phyloP scores from a whole-genome alignment of 106 monocot genomes.

The Amphibolis antarctica region DNA sequence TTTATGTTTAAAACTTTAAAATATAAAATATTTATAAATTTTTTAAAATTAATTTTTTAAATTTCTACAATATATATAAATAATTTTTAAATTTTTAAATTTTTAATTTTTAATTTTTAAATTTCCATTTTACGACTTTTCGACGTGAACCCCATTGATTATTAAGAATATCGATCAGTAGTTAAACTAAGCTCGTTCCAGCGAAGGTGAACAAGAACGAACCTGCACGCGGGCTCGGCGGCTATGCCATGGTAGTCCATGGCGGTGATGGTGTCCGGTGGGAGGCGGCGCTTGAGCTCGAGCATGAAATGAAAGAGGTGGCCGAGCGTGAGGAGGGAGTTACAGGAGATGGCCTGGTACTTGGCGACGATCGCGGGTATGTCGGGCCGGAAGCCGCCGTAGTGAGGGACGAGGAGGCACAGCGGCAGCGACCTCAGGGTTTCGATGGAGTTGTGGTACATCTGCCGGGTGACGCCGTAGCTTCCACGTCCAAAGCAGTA shows the following conservation, averaged over 20 bases:
- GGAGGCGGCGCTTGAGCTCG: slow-evolving; percentile 43
- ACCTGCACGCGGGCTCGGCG: slow-evolving; percentile 40
- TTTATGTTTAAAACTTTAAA: no score
- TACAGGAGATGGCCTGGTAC: slow-evolving; percentile 44
- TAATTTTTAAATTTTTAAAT: no score
- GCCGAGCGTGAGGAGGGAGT: slow-evolving; percentile 35
- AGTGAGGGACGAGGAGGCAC: slow-evolving; percentile 41
- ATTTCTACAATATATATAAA: no score
- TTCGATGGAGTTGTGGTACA: slow-evolving; percentile 48
- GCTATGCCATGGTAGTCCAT: slow-evolving; percentile 49
- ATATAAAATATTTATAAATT: no score
- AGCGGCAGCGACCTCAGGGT: slow-evolving; percentile 48
- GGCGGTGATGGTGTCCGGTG: slow-evolving; percentile 18
- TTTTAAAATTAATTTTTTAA: no score
- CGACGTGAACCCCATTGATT: no score
- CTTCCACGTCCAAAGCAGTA: slow-evolving; percentile 54
- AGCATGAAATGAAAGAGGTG: slow-evolving; percentile 66
- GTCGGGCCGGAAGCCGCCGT: slow-evolving; percentile 17
- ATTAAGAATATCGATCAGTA: no score
- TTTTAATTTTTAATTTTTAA: no score
- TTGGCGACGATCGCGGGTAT: slow-evolving; percentile 34
- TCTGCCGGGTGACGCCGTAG: slow-evolving; percentile 47
- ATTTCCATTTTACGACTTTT: no score
- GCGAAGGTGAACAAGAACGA: background rate
- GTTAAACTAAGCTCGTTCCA: no score